These are phyloP conservation scores for Cyphellophora attinorum DNA, from an alignment of 2,329 filamentous ascomycete species.

Conservation along the genomic window DNA sequence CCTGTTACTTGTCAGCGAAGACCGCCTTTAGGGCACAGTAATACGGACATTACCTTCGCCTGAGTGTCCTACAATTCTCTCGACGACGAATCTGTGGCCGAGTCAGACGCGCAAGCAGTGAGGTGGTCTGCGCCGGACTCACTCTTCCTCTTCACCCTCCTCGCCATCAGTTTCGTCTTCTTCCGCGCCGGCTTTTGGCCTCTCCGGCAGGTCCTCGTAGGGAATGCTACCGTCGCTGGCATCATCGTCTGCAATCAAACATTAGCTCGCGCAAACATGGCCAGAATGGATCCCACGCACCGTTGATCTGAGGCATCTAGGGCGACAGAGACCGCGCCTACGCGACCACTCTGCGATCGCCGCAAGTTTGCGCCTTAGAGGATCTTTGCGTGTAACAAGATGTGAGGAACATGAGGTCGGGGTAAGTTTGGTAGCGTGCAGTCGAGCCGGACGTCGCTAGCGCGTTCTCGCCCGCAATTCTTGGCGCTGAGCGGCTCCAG, in stretches of 20 bases:
- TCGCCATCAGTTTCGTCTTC: too few species aligned
- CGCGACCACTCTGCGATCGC: too few species aligned
- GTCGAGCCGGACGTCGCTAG: too few species aligned
- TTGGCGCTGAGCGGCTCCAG: too few species aligned
- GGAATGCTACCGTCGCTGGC: slow-evolving; percentile 9
- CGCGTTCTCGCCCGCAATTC: too few species aligned
- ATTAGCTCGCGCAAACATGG: neutral
- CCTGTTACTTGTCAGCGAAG: slow-evolving; percentile 5
- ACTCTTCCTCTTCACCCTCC: slow-evolving; percentile 22
- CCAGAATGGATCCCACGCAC: neutral
- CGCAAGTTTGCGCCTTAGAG: too few species aligned
- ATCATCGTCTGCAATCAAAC: slow-evolving; percentile 1
- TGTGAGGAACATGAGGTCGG: too few species aligned
- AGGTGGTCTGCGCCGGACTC: slow-evolving; percentile 23
- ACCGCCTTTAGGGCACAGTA: slow-evolving; percentile 7
- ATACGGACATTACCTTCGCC: slow-evolving; percentile 26
- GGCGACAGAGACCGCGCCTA: neutral
- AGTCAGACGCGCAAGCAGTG: slow-evolving; percentile 10
- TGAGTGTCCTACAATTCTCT: slow-evolving; percentile 28
- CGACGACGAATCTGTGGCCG: slow-evolving; percentile 29
- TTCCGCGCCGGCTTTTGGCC: too few species aligned
- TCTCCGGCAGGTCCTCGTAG: slow-evolving; percentile 10
- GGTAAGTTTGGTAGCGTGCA: too few species aligned
- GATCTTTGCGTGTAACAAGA: too few species aligned
- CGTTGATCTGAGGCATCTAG: neutral